These are phyloP conservation scores for Phoma sp. DNA, from an alignment of 2,329 filamentous ascomycete genomes.

Conservation along the genomic window DNA sequence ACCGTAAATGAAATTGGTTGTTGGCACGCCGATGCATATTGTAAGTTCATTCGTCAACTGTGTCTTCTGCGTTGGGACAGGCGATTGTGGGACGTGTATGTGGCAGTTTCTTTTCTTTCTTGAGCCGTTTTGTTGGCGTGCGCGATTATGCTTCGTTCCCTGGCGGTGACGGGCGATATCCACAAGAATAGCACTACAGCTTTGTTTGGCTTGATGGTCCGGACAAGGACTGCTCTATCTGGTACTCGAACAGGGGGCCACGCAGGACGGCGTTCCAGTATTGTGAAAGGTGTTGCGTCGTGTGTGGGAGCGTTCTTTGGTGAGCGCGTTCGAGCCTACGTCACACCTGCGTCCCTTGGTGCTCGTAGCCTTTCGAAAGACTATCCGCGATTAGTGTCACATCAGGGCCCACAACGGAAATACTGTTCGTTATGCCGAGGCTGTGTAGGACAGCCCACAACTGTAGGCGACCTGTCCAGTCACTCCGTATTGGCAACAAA, in stretches of 20 bases:
- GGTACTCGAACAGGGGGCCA: neutral
- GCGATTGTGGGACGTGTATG: neutral
- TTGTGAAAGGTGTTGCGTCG: neutral
- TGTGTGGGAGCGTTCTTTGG: neutral
- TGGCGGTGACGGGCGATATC: neutral
- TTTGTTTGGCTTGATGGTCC: neutral
- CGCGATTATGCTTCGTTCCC: too few relatives aligned
- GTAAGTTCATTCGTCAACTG: neutral
- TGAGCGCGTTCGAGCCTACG: neutral
- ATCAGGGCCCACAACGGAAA: too few relatives aligned
- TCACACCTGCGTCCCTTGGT: neutral
- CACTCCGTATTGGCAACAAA: neutral
- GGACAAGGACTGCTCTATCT: neutral
- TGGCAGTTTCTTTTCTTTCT: neutral
- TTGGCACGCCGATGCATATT: neutral
- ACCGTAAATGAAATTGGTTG: constrained; percentile 4
- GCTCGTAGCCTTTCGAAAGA: neutral
- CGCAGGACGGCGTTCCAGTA: neutral
- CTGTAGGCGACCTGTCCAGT: too few relatives aligned
- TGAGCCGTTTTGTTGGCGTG: too few relatives aligned
- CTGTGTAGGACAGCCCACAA: too few relatives aligned
- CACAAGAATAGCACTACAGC: neutral
- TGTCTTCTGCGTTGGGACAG: neutral
- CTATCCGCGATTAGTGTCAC: neutral
- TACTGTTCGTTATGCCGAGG: too few relatives aligned